Conservation (phyloP, 805 yeast genomes). For the Candida quercuum region DNA sequence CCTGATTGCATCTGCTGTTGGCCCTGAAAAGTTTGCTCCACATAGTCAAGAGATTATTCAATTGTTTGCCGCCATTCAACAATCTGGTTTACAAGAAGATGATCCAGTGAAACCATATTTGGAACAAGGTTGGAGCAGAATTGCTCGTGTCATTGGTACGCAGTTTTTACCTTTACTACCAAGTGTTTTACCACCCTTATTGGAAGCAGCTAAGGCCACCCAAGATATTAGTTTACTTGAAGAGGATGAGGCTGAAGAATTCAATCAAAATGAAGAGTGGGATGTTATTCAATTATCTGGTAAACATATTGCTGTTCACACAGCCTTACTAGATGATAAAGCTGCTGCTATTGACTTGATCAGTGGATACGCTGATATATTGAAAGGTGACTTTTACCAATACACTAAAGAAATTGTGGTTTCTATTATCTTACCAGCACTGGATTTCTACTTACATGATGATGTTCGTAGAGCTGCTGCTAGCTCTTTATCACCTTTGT, state of each 20-base stretch:
- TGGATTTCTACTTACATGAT: constrained; percentile 88
- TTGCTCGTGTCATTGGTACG: constrained; percentile 78
- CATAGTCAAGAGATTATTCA: constrained; percentile 70
- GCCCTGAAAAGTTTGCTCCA: constrained; percentile 78
- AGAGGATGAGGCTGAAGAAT: constrained; percentile 81
- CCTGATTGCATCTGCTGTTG: constrained; percentile 90
- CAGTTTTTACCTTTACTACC: constrained; percentile 84
- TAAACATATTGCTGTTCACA: constrained; percentile 89
- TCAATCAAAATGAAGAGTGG: constrained; percentile 86
- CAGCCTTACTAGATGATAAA: constrained; percentile 91
- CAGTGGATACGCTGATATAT: constrained; percentile 76
- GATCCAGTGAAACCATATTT: constrained; percentile 85
- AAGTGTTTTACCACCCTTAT: constrained; percentile 82
- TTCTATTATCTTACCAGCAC: constrained; percentile 81
- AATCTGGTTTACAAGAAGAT: constrained; percentile 51
- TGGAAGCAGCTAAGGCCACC: constrained; percentile 79
- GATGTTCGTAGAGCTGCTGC: constrained; percentile 94
- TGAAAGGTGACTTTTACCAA: constrained; percentile 77
- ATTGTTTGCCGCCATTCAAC: constrained; percentile 69
- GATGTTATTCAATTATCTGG: constrained; percentile 90
- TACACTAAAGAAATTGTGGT: constrained; percentile 74
- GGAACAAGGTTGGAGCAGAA: constrained; percentile 94
- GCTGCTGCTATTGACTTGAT: constrained; percentile 87
- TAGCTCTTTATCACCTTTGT: constrained; percentile 69
- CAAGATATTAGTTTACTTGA: constrained; percentile 88